Base-by-base conservation (phyloP, 352 stramenopile species). In the Pythium pyrilobum region DNA sequence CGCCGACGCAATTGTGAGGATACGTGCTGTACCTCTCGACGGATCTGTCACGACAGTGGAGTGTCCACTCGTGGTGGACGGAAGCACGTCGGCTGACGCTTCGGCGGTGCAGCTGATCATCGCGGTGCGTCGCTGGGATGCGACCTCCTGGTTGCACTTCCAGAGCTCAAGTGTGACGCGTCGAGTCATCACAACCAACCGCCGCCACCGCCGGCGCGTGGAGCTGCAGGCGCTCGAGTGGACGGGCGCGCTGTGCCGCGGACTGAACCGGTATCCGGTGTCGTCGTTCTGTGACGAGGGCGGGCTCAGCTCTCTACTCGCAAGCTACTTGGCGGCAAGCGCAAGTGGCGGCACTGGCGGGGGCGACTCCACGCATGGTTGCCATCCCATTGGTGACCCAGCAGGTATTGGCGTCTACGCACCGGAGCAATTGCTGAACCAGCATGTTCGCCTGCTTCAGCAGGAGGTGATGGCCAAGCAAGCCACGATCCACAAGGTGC, bases 281-380 rank as follows among this genome's bases (percentile, higher is more conserved):
- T 77, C 82, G 18, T 87, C 74, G 0, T 77, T 92, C 24, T 89
- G 72, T 41, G 82, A 92, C 62, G 74, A 78, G 43, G 80, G 75
- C 32, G 82, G 82, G 4, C 66, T 92, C 20, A 81, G 67, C 16
- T 62, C 69, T 37, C 49, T 89, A 4, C 43, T 92, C 11, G 76
- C 65, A 4, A 41, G 23, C 13, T 64, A 56, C 18, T 42, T 69
- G 31, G 56, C 50, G 9, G 33, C 55, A 2, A 45, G 16, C n/a
- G n/a, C n/a, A n/a, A n/a, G n/a, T n/a, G n/a, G n/a, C n/a, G n/a
- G n/a, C n/a, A n/a, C n/a, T n/a, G n/a, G n/a, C n/a, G n/a, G n/a
- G n/a, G n/a, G n/a, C n/a, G n/a, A n/a, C n/a, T n/a, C n/a, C n/a
- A n/a, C n/a, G n/a, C n/a, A n/a, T n/a, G n/a, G n/a, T n/a, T n/a